Evolutionary conservation across 2,329 filamentous ascomycete species (phyloP).

Genomic region (Sphaerulina musiva): DNA sequence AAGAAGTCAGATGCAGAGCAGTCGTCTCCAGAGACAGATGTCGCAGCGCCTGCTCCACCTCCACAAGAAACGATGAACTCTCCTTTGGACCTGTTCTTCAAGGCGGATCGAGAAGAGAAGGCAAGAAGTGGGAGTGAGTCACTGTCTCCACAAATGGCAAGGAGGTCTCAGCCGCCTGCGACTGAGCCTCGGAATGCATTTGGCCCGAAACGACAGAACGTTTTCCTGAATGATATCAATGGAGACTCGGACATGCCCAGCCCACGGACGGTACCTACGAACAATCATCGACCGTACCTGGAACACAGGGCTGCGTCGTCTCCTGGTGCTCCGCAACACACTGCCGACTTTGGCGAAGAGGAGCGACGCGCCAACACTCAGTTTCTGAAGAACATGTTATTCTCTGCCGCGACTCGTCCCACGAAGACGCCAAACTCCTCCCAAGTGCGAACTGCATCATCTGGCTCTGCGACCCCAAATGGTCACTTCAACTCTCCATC

Average conservation of each 20-base stretch:
- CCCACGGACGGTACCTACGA: constrained; percentile 20
- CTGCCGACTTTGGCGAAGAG: constrained; percentile 33
- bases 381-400: constrained; percentile 42
- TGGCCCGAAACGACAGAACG: constrained; percentile 42
- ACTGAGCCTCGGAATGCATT: constrained; percentile 25
- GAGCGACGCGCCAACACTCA: constrained; percentile 46
- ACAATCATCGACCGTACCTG: constrained; percentile 21
- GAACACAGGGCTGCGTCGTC: constrained; percentile 31
- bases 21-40: constrained; percentile 45
- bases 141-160: constrained; percentile 47
- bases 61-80: constrained; percentile 52
- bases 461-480: constrained; percentile 17
- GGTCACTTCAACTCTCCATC: constrained; percentile 32
- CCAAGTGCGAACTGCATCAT: constrained; percentile 20
- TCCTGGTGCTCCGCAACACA: constrained; percentile 15
- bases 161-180: constrained; percentile 29
- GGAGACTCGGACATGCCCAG: constrained; percentile 37
- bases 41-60: constrained; percentile 41
- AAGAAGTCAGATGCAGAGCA: constrained; percentile 42
- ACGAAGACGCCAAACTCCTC: constrained; percentile 17
- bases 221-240: constrained; percentile 65
- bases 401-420: constrained; percentile 24
- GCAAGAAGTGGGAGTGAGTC: constrained; percentile 50
- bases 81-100: constrained; percentile 84
- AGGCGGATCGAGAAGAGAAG: constrained; percentile 71